A percentile compares a stretch with the other conserved stretches of the same genome.
Evolutionary conservation across 345 rosid genomes (phyloP).

Genomic region (Schrenkiella parvula): DNA sequence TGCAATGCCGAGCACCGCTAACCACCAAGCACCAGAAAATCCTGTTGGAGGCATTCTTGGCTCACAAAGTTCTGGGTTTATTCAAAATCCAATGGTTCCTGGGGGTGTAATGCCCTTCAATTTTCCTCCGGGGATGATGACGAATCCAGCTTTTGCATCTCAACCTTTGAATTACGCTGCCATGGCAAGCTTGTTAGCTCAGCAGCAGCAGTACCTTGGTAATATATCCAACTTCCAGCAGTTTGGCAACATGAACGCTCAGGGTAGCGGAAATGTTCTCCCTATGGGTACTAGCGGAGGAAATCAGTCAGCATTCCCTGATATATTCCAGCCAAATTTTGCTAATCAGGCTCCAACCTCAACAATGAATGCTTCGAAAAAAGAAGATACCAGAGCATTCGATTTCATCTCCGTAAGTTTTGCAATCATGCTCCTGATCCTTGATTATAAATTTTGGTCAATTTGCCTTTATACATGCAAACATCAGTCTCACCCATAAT

Average conservation of each 20-base stretch:
- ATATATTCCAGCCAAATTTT: slow-evolving; percentile 73
- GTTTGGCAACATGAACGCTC: slow-evolving; percentile 55
- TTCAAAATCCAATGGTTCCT: slow-evolving; percentile 47
- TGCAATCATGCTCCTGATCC: slow-evolving; percentile 2
- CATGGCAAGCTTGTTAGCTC: slow-evolving; percentile 66
- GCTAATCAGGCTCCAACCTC: slow-evolving; percentile 58
- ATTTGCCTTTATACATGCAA: background rate
- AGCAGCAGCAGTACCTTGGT: slow-evolving; percentile 79
- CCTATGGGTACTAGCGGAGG: slow-evolving; percentile 40
- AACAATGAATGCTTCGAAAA: slow-evolving; percentile 54
- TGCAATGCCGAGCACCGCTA: slow-evolving; percentile 40
- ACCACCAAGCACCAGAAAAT: slow-evolving; percentile 44
- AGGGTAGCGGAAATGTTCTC: slow-evolving; percentile 39
- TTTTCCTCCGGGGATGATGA: slow-evolving; percentile 60
- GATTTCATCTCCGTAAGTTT: slow-evolving; percentile 92
- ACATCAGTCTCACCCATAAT: background rate
- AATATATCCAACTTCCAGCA: slow-evolving; percentile 72
- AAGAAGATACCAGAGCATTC: slow-evolving; percentile 86
- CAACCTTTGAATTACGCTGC: slow-evolving; percentile 65
- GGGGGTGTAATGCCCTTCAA: slow-evolving; percentile 50
- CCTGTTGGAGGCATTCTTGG: slow-evolving; percentile 47
- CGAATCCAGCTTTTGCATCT: slow-evolving; percentile 59
- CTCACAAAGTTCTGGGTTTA: slow-evolving; percentile 44
- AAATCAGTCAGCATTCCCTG: slow-evolving; percentile 60
- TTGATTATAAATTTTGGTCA: slow-evolving; percentile 3